A percentile compares a stretch with the other conserved stretches of the same genome.
Conservation (phyloP, 192 early-diverging fungal species). For the Geosiphon pyriformis region DNA sequence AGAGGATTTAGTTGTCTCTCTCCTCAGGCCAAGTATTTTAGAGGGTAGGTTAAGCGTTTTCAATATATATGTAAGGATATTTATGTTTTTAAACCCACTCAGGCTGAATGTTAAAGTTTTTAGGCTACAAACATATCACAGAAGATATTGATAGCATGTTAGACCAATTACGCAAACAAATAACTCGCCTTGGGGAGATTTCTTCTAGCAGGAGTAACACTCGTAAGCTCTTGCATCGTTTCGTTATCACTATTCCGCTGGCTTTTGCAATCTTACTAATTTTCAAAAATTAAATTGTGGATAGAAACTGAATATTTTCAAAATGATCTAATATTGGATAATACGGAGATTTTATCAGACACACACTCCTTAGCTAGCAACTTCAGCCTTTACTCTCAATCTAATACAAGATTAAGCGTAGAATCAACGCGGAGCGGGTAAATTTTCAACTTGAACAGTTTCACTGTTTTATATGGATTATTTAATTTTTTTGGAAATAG, state of each 20-base stretch:
- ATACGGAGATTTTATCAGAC: slow-evolving; percentile 92
- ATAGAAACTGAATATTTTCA: slow-evolving; percentile 13
- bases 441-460: background rate
- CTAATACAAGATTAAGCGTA: slow-evolving; percentile 56
- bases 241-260: background rate
- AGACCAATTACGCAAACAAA: slow-evolving; percentile 61
- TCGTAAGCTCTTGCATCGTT: slow-evolving; percentile 34
- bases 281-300: background rate
- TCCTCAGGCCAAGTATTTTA: slow-evolving; percentile 60
- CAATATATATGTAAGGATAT: slow-evolving; percentile 9
- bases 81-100: background rate
- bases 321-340: slow-evolving; percentile 64
- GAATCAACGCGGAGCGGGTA: slow-evolving; percentile 34
- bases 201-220: slow-evolving; percentile 20
- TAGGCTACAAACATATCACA: slow-evolving; percentile 45
- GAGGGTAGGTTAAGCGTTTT: slow-evolving; percentile 34
- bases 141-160: slow-evolving; percentile 62
- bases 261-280: background rate
- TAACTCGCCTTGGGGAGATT: slow-evolving; percentile 48
- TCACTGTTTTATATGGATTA: background rate
- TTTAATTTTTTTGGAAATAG: slow-evolving; percentile 26
- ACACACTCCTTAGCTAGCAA: slow-evolving; percentile 82
- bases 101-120: background rate
- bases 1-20: slow-evolving; percentile 70
- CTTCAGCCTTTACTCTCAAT: slow-evolving; percentile 72